Evolutionary conservation across 202 grass and related monocot genomes (phyloP).

Genomic region (Cymbopogon flexuosus): DNA sequence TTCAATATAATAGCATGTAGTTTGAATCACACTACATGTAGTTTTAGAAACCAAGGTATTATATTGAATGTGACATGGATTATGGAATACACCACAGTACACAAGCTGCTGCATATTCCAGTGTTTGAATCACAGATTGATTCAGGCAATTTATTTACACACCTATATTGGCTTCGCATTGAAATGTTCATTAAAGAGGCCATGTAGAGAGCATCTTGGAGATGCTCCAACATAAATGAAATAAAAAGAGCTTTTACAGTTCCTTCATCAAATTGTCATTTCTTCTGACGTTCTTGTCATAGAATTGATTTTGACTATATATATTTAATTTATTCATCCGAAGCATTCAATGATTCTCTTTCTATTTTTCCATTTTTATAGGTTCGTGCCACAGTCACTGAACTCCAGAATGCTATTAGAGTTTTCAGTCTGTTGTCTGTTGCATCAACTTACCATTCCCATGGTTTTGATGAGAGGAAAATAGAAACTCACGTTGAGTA

Average conservation of each 20-base stretch:
- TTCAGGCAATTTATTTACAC: neutral
- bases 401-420: slow-evolving; percentile 89
- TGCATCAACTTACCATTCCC: slow-evolving; percentile 69
- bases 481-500: slow-evolving; percentile 93
- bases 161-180: neutral
- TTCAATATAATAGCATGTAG: neutral
- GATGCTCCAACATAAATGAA: neutral
- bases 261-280: neutral
- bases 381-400: slow-evolving; percentile 80
- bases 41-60: too few relatives aligned
- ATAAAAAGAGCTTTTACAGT: neutral
- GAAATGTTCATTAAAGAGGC: neutral
- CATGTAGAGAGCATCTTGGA: neutral
- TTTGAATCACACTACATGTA: too few relatives aligned
- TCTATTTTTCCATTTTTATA: slow-evolving; percentile 20
- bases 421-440: slow-evolving; percentile 77
- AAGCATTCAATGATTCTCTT: neutral
- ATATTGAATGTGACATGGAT: neutral
- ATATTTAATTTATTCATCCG: neutral
- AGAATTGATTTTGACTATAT: neutral
- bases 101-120: neutral
- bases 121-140: neutral
- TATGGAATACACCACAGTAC: neutral
- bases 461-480: slow-evolving; percentile 99
- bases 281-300: neutral